These are phyloP conservation scores for Sphaerostilbella broomeana DNA, from an alignment of 2,329 filamentous ascomycete species.

Conservation along the genomic window DNA sequence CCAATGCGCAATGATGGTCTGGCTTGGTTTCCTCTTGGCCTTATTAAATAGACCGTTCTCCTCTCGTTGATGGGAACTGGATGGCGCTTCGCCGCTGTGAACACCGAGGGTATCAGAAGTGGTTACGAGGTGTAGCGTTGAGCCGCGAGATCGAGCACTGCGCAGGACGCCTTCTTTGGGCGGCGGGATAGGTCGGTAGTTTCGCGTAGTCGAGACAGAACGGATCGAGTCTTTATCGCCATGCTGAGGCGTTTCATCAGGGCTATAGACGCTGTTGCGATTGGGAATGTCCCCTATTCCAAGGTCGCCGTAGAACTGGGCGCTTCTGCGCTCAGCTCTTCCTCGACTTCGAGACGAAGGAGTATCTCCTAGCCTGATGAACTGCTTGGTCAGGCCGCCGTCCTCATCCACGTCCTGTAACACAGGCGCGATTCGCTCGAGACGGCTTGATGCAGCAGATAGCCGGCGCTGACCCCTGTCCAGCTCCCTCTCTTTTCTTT, in stretches of 20 bases:
- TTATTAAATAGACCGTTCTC: slow-evolving; percentile 36
- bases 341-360: slow-evolving; percentile 61
- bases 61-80: slow-evolving; percentile 23
- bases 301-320: slow-evolving; percentile 55
- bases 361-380: slow-evolving; percentile 37
- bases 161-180: slow-evolving; percentile 72
- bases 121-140: slow-evolving; percentile 79
- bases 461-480: slow-evolving; percentile 76
- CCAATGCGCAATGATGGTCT: slow-evolving; percentile 54
- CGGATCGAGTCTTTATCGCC: slow-evolving; percentile 73
- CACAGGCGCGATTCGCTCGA: slow-evolving; percentile 73
- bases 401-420: slow-evolving; percentile 77
- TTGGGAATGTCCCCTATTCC: slow-evolving; percentile 68
- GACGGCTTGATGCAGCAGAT: slow-evolving; percentile 80
- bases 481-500: slow-evolving; percentile 75
- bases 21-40: slow-evolving; percentile 49
- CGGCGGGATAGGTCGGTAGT: slow-evolving; percentile 69
- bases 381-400: slow-evolving; percentile 44
- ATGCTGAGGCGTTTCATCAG: slow-evolving; percentile 51
- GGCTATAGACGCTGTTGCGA: slow-evolving; percentile 36
- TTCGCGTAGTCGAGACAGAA: slow-evolving; percentile 69
- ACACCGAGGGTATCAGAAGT: slow-evolving; percentile 45
- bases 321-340: slow-evolving; percentile 68
- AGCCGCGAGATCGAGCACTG: slow-evolving; percentile 68
- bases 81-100: slow-evolving; percentile 12